Base-by-base conservation (phyloP, 306 rosid genomes). In the Glycine tomentella region DNA sequence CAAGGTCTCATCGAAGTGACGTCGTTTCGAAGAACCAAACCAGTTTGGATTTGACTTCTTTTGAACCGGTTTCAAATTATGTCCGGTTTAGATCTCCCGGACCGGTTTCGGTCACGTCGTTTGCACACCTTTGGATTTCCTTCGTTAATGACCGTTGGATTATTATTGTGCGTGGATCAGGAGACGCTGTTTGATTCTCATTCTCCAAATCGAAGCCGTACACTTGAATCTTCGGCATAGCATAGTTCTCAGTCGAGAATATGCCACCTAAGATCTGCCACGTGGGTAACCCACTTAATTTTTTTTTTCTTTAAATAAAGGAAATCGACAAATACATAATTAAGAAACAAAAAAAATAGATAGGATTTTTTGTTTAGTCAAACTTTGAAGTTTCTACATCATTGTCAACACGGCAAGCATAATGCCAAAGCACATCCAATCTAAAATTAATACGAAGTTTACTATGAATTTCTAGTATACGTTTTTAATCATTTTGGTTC, bases 371-470 rank as follows among this genome's bases (percentile, higher is more conserved):
- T 25, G 31, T 25, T 25, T 9, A 34, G 49, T 70, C 82, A 79
- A 79, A 15, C 12, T 8, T 70, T 58, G 68, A 77, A 83, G 65
- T 20, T 67, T 14, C 45, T 58, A 68, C 61, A 14, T 81, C 83
- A 74, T 56, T 59, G 61, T 75, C 76, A 57, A 68, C 42, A 81
- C 64, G 77, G 62, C 57, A 44, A 33, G 48, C 9, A 71, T 40
- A 72, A 45, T 8, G 56, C 20, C 63, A 36, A 25, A 44, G 1
- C 17, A 49, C 25, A 59, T 20, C 9, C 4, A 10, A 8, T 51
- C 11, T n/a, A 42, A 52, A 8, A 34, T 9, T 25, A 2, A 49
- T 33, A 9, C 16, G 2, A 59, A 62, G 16, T 14, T 62, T 31
- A 31, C n/a, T 1, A 7, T 40, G 4, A 57, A 25, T 75, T 75